phyloP scores from a whole-genome alignment of 495 filamentous ascomycete genomes.

The Daldinia grandis region DNA sequence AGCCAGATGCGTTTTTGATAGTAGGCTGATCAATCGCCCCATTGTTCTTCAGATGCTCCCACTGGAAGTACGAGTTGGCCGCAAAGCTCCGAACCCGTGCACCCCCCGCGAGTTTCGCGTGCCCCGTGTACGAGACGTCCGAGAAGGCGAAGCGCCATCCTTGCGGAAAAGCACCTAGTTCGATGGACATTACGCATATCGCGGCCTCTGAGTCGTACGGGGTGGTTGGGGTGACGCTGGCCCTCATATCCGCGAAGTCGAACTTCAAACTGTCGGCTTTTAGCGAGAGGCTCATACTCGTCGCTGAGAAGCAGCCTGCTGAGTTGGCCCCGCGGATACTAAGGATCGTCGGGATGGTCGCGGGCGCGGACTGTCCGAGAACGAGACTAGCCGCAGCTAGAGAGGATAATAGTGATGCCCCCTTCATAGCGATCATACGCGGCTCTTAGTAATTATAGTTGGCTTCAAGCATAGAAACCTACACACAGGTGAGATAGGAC shows the following conservation, averaged over 20 bases:
- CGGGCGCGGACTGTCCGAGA: constrained; percentile 22
- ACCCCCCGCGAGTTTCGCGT: constrained; percentile 27
- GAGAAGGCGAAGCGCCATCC: constrained; percentile 32
- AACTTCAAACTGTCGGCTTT: constrained; percentile 13
- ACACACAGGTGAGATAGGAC: not conserved
- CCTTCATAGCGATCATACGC: constrained; percentile 6
- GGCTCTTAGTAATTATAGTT: not conserved
- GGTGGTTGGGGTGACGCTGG: constrained; percentile 29
- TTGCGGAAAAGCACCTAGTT: constrained; percentile 31
- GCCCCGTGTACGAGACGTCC: constrained; percentile 30
- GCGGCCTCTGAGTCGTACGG: constrained; percentile 32
- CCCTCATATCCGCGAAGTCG: constrained; percentile 38
- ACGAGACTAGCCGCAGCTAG: constrained; percentile 16
- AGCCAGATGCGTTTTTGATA: constrained; percentile 33
- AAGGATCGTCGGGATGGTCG: constrained; percentile 33
- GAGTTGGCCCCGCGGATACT: constrained; percentile 35
- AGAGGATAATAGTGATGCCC: not conserved
- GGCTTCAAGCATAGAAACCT: not conserved
- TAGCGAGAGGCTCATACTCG: constrained; percentile 23
- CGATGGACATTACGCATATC: constrained; percentile 34
- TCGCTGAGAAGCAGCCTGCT: constrained; percentile 31
- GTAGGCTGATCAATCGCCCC: constrained; percentile 10
- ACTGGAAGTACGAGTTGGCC: constrained; percentile 34
- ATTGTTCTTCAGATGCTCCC: constrained; percentile 36
- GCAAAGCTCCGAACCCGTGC: constrained; percentile 32